These are phyloP conservation scores for Suhomyces tanzawaensis DNA, from an alignment of 805 yeast genomes.

Conservation along the genomic window DNA sequence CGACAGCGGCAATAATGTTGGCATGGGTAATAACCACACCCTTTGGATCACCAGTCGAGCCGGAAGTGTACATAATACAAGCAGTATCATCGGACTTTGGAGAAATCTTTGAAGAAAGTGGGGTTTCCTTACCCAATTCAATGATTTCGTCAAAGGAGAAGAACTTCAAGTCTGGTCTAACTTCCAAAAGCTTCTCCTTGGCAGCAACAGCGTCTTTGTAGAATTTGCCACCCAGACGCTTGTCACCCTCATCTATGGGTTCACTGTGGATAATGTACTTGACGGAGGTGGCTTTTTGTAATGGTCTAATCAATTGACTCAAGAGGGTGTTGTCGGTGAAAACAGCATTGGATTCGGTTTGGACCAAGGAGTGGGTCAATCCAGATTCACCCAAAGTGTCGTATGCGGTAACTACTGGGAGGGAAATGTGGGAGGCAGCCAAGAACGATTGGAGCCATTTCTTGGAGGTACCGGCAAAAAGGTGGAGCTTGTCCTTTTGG, in stretches of 20 bases:
- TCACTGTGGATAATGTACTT: constrained; percentile 73
- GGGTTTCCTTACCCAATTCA: constrained; percentile 51
- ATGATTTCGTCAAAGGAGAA: constrained; percentile 63
- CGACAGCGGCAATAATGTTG: constrained; percentile 79
- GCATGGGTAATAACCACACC: constrained; percentile 71
- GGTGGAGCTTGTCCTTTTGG: constrained; percentile 63
- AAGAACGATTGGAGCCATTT: constrained; percentile 88
- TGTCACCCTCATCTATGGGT: constrained; percentile 56
- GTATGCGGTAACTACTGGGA: constrained; percentile 93
- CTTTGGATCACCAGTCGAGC: constrained; percentile 82
- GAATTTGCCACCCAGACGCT: constrained; percentile 58
- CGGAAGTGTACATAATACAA: constrained; percentile 86
- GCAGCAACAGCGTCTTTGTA: constrained; percentile 59
- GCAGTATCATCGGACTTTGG: constrained; percentile 56
- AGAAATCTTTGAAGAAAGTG: constrained; percentile 24
- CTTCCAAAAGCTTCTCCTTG: constrained; percentile 53
- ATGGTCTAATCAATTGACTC: constrained; percentile 64
- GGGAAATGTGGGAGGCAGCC: constrained; percentile 73
- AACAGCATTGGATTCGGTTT: constrained; percentile 75
- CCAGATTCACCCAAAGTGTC: constrained; percentile 92
- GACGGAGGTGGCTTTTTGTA: constrained; percentile 58
- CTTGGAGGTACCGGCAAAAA: constrained; percentile 84
- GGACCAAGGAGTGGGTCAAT: constrained; percentile 76
- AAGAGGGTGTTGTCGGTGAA: constrained; percentile 82
- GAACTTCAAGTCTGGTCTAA: constrained; percentile 77